Base-by-base conservation (phyloP, 2,329 filamentous ascomycete species). In the Raffaelea arxii region DNA sequence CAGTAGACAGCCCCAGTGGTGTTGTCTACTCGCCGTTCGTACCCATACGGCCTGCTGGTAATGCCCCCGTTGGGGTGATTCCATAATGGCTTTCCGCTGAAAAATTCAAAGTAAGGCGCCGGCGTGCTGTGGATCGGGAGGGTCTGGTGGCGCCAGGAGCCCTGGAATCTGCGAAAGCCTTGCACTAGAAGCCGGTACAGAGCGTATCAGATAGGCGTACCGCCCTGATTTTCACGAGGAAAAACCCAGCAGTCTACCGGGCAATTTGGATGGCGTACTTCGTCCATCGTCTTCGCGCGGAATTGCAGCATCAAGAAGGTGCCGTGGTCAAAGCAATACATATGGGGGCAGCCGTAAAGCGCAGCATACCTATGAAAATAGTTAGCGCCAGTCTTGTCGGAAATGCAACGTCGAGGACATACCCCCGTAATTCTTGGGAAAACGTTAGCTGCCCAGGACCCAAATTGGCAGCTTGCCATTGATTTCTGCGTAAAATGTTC, bases 91-190 rank as follows among this genome's bases (percentile, higher is more conserved):
- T n/a, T n/a, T n/a, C n/a, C 27, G 27, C 16, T 9, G 27, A 10
- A 10, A 16, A 32, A 9, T 16, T 10, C 10, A 32, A 32, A 32
- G 16, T 9, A 32, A 32, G 16, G 9, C 27, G 27, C 10, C 16
- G 10, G 16, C 27, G 16, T 9, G 10, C 27, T 16, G 16, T 16
- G 10, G 9, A 32, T 9, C 27, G 9, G 27, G n/a, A n/a, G n/a
- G 27, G 16, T 32, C 16, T 32, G 27, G 27, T 16, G 9, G 16
- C 27, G 27, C 47, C 46, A n/a, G 45, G 41, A 27, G 44, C 51
- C 27, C 24, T 62, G 10, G 19, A 9, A 39, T 39, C 37, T 9
- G 16, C 37, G 37, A 9, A 39, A 18, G 37, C 37, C 37, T 22
- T 39, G 37, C 9, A 39, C 37, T 9, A 39, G 9, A n/a, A 39